Percentiles rank a stretch among this genome's conserved stretches.
Conservation (phyloP, 768 basidiomycete species). For the Russula griseocarnosa region DNA sequence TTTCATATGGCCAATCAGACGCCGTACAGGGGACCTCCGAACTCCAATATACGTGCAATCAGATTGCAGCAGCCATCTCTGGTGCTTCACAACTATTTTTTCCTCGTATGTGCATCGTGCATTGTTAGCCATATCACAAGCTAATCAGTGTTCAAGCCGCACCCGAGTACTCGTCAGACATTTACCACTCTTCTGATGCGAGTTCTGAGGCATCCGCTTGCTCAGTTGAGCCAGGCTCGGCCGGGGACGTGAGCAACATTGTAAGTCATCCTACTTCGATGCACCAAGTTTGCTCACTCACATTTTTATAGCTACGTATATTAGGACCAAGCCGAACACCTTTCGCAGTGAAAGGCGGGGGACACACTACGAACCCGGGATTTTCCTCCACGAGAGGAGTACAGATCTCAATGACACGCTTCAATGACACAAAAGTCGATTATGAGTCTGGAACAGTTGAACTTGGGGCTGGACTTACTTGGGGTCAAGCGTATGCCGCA, state of each 20-base stretch:
- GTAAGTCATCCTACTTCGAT: not conserved
- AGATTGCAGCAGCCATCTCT: too few species aligned
- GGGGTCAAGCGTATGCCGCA: slow-evolving; percentile 29
- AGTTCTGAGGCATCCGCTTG: slow-evolving; percentile 8
- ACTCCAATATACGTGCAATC: too few species aligned
- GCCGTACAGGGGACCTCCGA: too few species aligned
- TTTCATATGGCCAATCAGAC: too few species aligned
- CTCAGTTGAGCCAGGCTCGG: slow-evolving; percentile 26
- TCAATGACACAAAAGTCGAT: slow-evolving; percentile 15
- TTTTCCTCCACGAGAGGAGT: slow-evolving; percentile 33
- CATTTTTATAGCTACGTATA: slow-evolving; percentile 7
- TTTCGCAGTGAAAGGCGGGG: slow-evolving; percentile 30
- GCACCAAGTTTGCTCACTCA: not conserved
- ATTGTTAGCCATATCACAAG: not conserved
- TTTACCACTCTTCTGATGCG: slow-evolving; percentile 4
- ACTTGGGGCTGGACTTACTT: slow-evolving; percentile 29
- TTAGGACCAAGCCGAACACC: slow-evolving; percentile 6
- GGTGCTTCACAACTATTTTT: too few species aligned
- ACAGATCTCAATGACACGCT: slow-evolving; percentile 30
- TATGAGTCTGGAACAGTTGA: slow-evolving; percentile 5
- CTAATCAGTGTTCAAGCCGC: slow-evolving; percentile 1
- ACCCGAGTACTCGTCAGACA: slow-evolving; percentile 13
- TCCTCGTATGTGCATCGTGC: not conserved
- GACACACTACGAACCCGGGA: slow-evolving; percentile 29
- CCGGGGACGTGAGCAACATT: not conserved